Evolutionary conservation across 2,329 filamentous ascomycete genomes (phyloP).

Genomic region (Lasiodiplodia sp.): DNA sequence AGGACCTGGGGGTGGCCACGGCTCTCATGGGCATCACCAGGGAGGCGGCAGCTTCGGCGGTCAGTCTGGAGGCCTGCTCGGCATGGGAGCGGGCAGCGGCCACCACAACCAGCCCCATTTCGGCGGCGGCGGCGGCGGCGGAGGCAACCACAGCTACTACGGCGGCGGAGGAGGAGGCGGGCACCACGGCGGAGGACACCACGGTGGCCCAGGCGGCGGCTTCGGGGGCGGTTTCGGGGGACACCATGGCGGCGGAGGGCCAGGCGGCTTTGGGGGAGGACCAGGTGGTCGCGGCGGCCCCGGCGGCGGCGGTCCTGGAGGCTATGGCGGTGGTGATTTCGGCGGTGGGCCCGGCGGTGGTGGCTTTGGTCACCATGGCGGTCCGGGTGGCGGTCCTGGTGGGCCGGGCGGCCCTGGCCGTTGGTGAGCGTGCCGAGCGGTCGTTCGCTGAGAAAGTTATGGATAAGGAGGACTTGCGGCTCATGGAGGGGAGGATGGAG

Average conservation of each 20-base stretch:
- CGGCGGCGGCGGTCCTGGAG: background rate
- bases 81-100: background rate
- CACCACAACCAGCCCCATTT: background rate
- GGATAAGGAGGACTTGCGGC: slow-evolving; percentile 8
- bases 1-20: slow-evolving; percentile 1
- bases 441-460: background rate
- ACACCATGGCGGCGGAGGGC: background rate
- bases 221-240: too few relatives aligned
- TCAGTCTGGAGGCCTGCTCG: slow-evolving; percentile 1
- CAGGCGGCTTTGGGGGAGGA: background rate
- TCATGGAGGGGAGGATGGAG: slow-evolving; percentile 6
- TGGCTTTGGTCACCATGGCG: slow-evolving; percentile 4
- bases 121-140: background rate
- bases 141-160: background rate
- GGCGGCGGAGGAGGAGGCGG: background rate
- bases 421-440: slow-evolving; percentile 11
- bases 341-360: slow-evolving; percentile 6
- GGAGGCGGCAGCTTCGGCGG: slow-evolving; percentile 13
- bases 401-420: slow-evolving; percentile 21
- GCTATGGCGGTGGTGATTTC: slow-evolving; percentile 10
- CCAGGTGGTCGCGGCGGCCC: background rate
- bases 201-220: background rate
- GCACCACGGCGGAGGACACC: background rate
- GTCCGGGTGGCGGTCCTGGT: slow-evolving; percentile 18
- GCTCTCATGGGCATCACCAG: slow-evolving; percentile 18